These are phyloP conservation scores for Colletotrichum sp. DNA, from an alignment of 2,329 filamentous ascomycete genomes.

Conservation along the genomic window DNA sequence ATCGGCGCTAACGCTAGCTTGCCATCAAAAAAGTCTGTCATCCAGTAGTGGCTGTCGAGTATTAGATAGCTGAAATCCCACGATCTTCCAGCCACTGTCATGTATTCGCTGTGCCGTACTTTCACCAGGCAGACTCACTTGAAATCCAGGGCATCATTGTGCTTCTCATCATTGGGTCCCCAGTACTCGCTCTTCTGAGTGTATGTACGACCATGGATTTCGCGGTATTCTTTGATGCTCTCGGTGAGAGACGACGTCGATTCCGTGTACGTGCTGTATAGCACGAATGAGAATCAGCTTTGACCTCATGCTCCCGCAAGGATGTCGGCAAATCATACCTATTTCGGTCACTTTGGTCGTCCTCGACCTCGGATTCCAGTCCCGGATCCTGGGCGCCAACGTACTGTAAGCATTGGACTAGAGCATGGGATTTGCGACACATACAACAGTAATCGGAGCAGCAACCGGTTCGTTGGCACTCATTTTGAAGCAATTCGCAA, in stretches of 20 bases:
- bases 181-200: slow-evolving; percentile 30
- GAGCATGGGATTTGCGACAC: not conserved
- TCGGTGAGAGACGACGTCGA: slow-evolving; percentile 35
- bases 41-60: not conserved
- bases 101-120: no score
- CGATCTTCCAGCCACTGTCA: no score
- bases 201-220: slow-evolving; percentile 34
- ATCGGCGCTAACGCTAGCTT: slow-evolving; percentile 42
- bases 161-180: slow-evolving; percentile 23
- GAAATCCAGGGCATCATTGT: slow-evolving; percentile 22
- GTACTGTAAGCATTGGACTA: no score
- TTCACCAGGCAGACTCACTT: not conserved
- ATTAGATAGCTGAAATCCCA: not conserved
- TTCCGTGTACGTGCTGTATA: not conserved
- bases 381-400: not conserved
- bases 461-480: not conserved
- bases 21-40: slow-evolving; percentile 32
- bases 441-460: not conserved
- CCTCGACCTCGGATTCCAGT: not conserved
- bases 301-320: no score
- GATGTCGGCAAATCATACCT: not conserved
- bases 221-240: slow-evolving; percentile 35
- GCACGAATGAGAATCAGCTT: no score
- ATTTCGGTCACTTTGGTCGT: not conserved
- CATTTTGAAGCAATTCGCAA: not conserved